Conservation (phyloP, 768 basidiomycete genomes). For the Amanita exitialis region DNA sequence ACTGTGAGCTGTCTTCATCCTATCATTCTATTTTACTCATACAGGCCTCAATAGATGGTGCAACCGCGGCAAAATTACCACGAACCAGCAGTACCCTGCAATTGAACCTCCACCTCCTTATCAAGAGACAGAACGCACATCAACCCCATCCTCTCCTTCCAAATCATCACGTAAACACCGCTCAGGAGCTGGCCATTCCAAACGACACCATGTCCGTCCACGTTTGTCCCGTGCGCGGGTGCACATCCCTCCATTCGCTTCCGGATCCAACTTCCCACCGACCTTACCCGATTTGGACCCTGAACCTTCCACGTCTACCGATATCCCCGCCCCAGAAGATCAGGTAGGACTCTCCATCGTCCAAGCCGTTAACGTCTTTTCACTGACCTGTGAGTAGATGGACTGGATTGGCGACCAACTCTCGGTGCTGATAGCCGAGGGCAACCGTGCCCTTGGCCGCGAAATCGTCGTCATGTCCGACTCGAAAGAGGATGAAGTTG, state of each 20-base stretch:
- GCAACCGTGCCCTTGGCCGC: slow-evolving; percentile 64
- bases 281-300: slow-evolving; percentile 30
- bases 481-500: slow-evolving; percentile 61
- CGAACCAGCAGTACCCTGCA: slow-evolving; percentile 17
- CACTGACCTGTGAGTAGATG: slow-evolving; percentile 37
- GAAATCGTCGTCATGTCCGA: slow-evolving; percentile 77
- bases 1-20: slow-evolving; percentile 43
- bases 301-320: neutral
- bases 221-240: slow-evolving; percentile 9
- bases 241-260: slow-evolving; percentile 6
- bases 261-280: slow-evolving; percentile 17
- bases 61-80: slow-evolving; percentile 51
- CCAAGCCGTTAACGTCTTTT: neutral
- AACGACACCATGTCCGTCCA: slow-evolving; percentile 2
- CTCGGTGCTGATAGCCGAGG: slow-evolving; percentile 62
- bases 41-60: slow-evolving; percentile 47
- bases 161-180: slow-evolving; percentile 1
- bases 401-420: slow-evolving; percentile 76
- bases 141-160: neutral
- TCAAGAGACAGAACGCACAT: slow-evolving; percentile 12
- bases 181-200: neutral
- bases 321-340: slow-evolving; percentile 23
- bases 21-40: neutral
- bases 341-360: slow-evolving; percentile 24
- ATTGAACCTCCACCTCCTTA: slow-evolving; percentile 20